Conservation (phyloP, 176 grass and related monocot genomes). For the Avena atlantica region DNA sequence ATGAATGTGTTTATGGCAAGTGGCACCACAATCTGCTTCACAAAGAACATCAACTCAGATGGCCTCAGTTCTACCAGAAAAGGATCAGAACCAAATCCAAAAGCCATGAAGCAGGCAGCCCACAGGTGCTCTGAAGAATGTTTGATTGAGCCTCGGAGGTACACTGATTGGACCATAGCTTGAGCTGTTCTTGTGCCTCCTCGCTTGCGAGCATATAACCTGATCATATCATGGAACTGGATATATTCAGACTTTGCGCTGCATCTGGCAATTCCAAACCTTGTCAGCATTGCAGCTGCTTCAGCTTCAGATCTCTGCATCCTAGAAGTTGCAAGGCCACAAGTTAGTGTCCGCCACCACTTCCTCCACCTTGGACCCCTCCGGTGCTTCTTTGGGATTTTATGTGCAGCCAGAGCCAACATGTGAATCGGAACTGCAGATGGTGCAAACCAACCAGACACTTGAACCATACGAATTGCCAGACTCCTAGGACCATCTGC, state of each 20-base stretch:
- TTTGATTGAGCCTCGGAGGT: slow-evolving; percentile 81
- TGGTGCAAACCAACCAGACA: slow-evolving; percentile 87
- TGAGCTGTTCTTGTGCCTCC: slow-evolving; percentile 65
- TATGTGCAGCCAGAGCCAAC: slow-evolving; percentile 85
- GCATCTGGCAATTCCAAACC: slow-evolving; percentile 89
- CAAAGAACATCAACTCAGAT: slow-evolving; percentile 76
- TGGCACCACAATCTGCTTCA: slow-evolving; percentile 79
- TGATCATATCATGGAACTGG: slow-evolving; percentile 88
- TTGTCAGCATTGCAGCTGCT: slow-evolving; percentile 83
- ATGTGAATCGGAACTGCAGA: slow-evolving; percentile 70
- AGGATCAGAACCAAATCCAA: slow-evolving; percentile 85
- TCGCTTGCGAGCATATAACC: slow-evolving; percentile 74
- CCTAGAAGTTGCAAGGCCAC: slow-evolving; percentile 61
- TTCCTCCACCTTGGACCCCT: slow-evolving; percentile 70
- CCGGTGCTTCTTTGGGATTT: slow-evolving; percentile 75
- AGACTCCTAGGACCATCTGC: slow-evolving; percentile 87
- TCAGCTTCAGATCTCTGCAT: slow-evolving; percentile 93
- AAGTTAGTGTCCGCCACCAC: slow-evolving; percentile 60
- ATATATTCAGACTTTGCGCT: slow-evolving; percentile 66
- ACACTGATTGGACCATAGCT: slow-evolving; percentile 77
- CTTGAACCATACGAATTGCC: slow-evolving; percentile 87
- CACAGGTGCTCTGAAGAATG: slow-evolving; percentile 80
- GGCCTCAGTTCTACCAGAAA: slow-evolving; percentile 72
- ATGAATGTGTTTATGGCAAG: slow-evolving; percentile 93
- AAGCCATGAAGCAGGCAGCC: slow-evolving; percentile 88